Evolutionary conservation across 352 stramenopile species (phyloP).

Genomic region (Saprolegnia parasitica): DNA sequence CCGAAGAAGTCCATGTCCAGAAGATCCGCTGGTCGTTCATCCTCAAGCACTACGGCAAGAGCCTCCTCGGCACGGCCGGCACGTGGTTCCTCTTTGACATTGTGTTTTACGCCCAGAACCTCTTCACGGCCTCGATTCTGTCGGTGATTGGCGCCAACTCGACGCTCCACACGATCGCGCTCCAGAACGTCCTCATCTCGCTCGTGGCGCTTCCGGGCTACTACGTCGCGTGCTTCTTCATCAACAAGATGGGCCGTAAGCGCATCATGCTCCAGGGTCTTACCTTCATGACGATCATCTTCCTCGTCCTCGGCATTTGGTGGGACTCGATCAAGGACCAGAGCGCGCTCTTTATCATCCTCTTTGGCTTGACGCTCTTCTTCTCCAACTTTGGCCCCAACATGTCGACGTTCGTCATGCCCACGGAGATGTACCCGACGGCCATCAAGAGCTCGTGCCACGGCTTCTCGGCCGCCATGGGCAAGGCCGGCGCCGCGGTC

Average conservation of each 20-base stretch:
- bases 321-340: slow-evolving; percentile 30
- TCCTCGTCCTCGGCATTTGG: slow-evolving; percentile 30
- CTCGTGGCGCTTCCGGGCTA: slow-evolving; percentile 40
- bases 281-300: slow-evolving; percentile 30
- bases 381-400: slow-evolving; percentile 46
- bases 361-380: slow-evolving; percentile 40
- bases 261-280: slow-evolving; percentile 36
- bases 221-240: slow-evolving; percentile 38
- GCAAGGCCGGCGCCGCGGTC: slow-evolving; percentile 82
- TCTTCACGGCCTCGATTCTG: slow-evolving; percentile 33
- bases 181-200: slow-evolving; percentile 34
- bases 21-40: slow-evolving; percentile 29
- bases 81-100: slow-evolving; percentile 45
- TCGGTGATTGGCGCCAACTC: slow-evolving; percentile 24
- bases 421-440: slow-evolving; percentile 83
- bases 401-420: slow-evolving; percentile 81
- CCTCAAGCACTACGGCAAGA: slow-evolving; percentile 28
- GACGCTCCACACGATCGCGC: slow-evolving; percentile 26
- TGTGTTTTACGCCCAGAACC: slow-evolving; percentile 39
- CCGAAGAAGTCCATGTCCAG: slow-evolving; percentile 2
- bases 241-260: slow-evolving; percentile 36
- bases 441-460: slow-evolving; percentile 83
- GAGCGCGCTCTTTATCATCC: slow-evolving; percentile 31
- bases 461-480: slow-evolving; percentile 79
- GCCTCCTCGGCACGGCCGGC: slow-evolving; percentile 34